phyloP scores from a whole-genome alignment of 2,329 filamentous ascomycete genomes.

The Claviceps sp. region DNA sequence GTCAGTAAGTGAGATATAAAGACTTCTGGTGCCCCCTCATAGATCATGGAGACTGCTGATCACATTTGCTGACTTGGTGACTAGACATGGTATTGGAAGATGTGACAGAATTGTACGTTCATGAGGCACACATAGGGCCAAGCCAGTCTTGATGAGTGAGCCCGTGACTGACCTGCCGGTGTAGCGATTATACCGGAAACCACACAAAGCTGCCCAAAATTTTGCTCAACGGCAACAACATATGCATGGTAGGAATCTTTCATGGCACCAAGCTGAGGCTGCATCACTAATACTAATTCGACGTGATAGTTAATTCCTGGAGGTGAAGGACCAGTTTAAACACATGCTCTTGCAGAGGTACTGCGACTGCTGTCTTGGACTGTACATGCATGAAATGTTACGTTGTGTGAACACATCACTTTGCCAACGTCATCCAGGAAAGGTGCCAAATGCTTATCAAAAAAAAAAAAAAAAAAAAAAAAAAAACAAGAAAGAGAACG shows the following conservation, averaged over 20 bases:
- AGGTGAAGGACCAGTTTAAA: conserved; percentile 49
- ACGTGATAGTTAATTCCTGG: conserved; percentile 57
- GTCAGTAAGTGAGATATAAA: conserved; percentile 63
- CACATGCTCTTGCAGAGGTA: too few species aligned
- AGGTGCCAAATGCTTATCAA: neutral
- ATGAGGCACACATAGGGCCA: neutral
- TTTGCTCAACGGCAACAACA: conserved; percentile 91
- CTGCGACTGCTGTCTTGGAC: neutral
- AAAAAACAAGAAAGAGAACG: neutral
- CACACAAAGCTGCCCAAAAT: conserved; percentile 90
- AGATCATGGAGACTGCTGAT: neutral
- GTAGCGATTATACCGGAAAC: conserved; percentile 78
- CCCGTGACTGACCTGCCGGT: conserved; percentile 5
- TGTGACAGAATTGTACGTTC: conserved; percentile 80
- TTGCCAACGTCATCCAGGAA: neutral
- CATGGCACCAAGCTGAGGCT: neutral
- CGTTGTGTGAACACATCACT: neutral
- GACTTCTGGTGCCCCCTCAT: neutral
- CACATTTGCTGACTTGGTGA: conserved; percentile 1
- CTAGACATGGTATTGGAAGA: conserved; percentile 96
- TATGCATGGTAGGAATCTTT: conserved; percentile 76
- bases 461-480: neutral
- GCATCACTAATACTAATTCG: conserved; percentile 1
- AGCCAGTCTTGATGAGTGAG: neutral
- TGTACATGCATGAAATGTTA: neutral